Conservation (phyloP, 2,329 filamentous ascomycete genomes). For the Fusarium nurragi region DNA sequence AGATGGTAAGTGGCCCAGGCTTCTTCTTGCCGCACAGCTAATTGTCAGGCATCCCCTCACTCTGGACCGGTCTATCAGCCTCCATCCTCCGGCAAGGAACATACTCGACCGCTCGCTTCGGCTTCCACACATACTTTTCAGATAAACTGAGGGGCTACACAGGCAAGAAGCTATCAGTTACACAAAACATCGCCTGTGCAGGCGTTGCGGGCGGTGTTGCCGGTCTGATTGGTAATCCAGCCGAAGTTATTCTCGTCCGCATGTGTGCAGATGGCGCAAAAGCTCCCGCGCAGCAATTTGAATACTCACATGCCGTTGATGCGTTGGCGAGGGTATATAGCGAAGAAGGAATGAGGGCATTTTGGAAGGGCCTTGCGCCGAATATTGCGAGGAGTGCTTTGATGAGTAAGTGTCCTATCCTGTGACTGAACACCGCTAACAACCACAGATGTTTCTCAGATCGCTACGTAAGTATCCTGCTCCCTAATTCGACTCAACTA, state of each 20-base stretch:
- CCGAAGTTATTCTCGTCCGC: conserved; percentile 55
- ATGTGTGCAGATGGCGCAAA: conserved; percentile 59
- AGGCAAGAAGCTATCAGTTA: conserved; percentile 47
- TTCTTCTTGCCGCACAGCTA: background rate
- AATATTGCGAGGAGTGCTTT: conserved; percentile 55
- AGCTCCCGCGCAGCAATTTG: conserved; percentile 48
- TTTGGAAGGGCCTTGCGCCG: conserved; percentile 51
- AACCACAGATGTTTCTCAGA: conserved; percentile 53
- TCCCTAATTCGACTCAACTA: background rate
- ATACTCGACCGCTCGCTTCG: conserved; percentile 57
- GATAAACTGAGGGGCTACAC: conserved; percentile 41
- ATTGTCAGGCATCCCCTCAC: conserved; percentile 50
- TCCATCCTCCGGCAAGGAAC: conserved; percentile 56
- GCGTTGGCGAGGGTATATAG: conserved; percentile 41
- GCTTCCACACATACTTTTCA: conserved; percentile 52
- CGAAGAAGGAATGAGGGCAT: conserved; percentile 53
- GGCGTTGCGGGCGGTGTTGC: conserved; percentile 54
- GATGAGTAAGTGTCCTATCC: conserved; percentile 50
- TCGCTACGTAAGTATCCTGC: conserved; percentile 50
- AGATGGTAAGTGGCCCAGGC: conserved; percentile 46
- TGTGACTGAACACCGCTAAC: conserved; percentile 11
- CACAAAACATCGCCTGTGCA: conserved; percentile 52
- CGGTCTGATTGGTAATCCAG: conserved; percentile 57
- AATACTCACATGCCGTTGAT: conserved; percentile 51
- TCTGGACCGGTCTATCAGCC: conserved; percentile 56